Conservation (phyloP, 2,329 filamentous ascomycete genomes). For the Sporothrix schenckii region DNA sequence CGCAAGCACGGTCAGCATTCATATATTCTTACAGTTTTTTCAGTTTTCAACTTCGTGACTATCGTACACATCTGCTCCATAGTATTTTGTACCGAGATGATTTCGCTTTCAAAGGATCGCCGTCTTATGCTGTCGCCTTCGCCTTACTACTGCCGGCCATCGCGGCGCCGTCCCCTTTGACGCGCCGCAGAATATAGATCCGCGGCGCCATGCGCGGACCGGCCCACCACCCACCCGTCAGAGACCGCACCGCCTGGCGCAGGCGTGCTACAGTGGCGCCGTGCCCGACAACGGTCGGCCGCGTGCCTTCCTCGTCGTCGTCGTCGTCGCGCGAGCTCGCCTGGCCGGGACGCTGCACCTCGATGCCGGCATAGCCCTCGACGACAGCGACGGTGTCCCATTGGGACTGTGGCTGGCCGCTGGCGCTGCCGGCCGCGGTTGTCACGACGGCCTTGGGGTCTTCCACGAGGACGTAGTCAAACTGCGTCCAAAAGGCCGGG, state of each 20-base stretch:
- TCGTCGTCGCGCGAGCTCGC: constrained; percentile 31
- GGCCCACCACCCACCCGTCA: constrained; percentile 66
- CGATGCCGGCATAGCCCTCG: constrained; percentile 61
- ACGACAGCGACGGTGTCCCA: constrained; percentile 63
- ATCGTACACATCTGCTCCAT: neutral
- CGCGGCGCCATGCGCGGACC: constrained; percentile 63
- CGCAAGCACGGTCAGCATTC: neutral
- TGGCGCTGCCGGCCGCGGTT: constrained; percentile 37
- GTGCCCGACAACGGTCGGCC: constrained; percentile 48
- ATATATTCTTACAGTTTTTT: neutral
- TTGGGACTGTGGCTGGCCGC: constrained; percentile 16
- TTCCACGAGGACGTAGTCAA: constrained; percentile 65
- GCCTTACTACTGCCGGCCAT: neutral
- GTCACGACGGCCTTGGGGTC: constrained; percentile 52
- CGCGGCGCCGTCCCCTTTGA: constrained; percentile 34
- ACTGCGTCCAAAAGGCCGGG: constrained; percentile 62
- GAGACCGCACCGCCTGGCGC: constrained; percentile 48
- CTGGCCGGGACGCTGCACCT: constrained; percentile 57
- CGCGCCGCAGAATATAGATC: constrained; percentile 54
- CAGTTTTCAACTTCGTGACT: neutral
- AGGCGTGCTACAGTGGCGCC: constrained; percentile 48
- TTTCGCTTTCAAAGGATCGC: neutral
- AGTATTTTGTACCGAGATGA: neutral
- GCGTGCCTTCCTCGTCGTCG: constrained; percentile 37
- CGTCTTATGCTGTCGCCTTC: neutral